Base-by-base conservation (phyloP, 305 asterid species). In the Fraxinus floribunda region DNA sequence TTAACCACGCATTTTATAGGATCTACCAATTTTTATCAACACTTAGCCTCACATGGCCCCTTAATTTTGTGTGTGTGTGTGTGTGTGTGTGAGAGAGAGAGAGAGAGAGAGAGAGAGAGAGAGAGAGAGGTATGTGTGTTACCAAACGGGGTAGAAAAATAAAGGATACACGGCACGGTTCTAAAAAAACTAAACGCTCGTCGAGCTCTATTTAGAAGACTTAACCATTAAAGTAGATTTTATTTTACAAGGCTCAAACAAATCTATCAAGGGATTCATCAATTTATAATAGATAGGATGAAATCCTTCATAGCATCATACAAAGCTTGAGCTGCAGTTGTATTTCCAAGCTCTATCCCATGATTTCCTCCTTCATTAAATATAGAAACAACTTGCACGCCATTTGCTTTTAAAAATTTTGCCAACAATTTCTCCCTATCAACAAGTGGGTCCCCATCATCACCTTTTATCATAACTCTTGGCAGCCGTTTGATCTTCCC, bases 361-460 rank as follows among this genome's bases (percentile, higher is more conserved):
- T 89, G 92, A 77, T 78, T 46, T 38, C 92, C 92, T 0, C 79
- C 83, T 5, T 80, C 86, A 20, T 26, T 79, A 29, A 89, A 84
- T 64, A 55, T 78, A 26, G 80, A 26, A 52, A 79, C 85, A 85
- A 88, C 90, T 55, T 86, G 75, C 68, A 86, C 88, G 6, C 90
- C 92, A 62, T 57, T 81, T 46, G 64, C 64, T 83, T 77, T 80
- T 73, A 89, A 34, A 77, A 83, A 20, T 81, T 77, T 72, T 8
- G 73, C 88, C n/a, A 86, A 76, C 78, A 22, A 52, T 68, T 83
- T 88, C 83, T 84, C 89, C 80, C 90, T 41, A 46, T 89, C 92
- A 29, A 86, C 77, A 82, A 89, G 75, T 16, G 91, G 92, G 70
- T 93, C 97, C 8, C 93, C 88, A 1, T 75, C 81, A 80, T 90